phyloP scores from a whole-genome alignment of 345 rosid species.

The Populus alba region DNA sequence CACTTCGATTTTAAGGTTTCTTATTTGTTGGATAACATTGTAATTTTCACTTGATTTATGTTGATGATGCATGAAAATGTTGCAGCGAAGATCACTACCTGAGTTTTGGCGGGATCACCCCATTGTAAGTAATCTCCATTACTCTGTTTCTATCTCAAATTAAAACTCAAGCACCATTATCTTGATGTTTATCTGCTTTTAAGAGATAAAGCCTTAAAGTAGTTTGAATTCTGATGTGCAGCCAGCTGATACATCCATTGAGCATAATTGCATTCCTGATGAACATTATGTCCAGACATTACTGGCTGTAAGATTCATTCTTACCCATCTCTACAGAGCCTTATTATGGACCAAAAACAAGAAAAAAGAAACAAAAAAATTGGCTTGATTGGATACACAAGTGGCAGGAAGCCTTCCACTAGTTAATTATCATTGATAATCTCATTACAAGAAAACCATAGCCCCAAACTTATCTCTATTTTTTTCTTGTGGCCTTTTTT shows the following conservation, averaged over 20 bases:
- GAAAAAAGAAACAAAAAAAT: background rate
- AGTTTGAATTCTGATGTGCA: conserved; percentile 28
- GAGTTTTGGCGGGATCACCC: conserved; percentile 93
- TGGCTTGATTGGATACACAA: background rate
- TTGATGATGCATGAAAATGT: conserved; percentile 11
- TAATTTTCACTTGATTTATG: conserved; percentile 1
- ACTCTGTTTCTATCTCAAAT: background rate
- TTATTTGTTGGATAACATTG: conserved; percentile 4
- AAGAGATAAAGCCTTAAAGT: background rate
- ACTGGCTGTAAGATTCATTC: conserved; percentile 63
- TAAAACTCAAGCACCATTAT: background rate
- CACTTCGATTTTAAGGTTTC: background rate
- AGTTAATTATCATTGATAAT: background rate
- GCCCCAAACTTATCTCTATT: background rate
- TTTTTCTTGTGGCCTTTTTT: background rate
- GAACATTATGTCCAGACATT: conserved; percentile 95
- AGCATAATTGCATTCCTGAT: conserved; percentile 96
- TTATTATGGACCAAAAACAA: background rate
- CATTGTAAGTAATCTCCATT: conserved; percentile 48
- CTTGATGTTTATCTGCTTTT: background rate
- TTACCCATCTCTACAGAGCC: background rate
- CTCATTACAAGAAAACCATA: background rate
- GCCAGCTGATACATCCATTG: conserved; percentile 74
- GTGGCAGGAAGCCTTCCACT: background rate
- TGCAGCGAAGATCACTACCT: conserved; percentile 82